Conservation (phyloP, 768 basidiomycete species). For the Tulasnella sp. region DNA sequence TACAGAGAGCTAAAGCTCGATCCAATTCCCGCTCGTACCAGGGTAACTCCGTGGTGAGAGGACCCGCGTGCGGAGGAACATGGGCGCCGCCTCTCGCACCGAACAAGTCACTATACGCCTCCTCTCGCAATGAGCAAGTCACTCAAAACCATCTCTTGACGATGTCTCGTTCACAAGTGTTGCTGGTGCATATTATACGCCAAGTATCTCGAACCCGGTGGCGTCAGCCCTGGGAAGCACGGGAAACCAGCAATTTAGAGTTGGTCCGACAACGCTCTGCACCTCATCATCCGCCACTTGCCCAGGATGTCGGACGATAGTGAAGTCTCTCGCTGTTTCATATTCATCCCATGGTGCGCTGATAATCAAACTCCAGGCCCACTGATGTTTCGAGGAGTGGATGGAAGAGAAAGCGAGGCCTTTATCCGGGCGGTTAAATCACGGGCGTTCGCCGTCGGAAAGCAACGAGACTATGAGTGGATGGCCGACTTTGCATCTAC, state of each 20-base stretch:
- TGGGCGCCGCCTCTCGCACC: no score
- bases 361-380: not conserved
- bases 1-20: no score
- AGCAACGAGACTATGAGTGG: conserved; percentile 17
- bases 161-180: no score
- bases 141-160: no score
- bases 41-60: no score
- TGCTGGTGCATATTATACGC: no score
- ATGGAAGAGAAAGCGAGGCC: conserved; percentile 16
- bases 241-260: not conserved
- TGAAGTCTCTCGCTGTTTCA: not conserved
- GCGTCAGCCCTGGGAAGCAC: not conserved
- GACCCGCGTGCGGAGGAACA: no score
- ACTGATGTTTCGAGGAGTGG: not conserved
- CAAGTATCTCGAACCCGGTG: not conserved
- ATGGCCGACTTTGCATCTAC: conserved; percentile 8
- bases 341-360: not conserved
- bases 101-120: no score
- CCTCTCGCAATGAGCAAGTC: no score
- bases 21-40: no score
- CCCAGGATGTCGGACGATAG: not conserved
- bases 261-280: not conserved
- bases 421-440: conserved; percentile 11
- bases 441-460: not conserved
- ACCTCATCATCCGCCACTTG: not conserved